These are phyloP conservation scores for Solanum pennellii DNA, from an alignment of 257 asterid species.

Conservation along the genomic window DNA sequence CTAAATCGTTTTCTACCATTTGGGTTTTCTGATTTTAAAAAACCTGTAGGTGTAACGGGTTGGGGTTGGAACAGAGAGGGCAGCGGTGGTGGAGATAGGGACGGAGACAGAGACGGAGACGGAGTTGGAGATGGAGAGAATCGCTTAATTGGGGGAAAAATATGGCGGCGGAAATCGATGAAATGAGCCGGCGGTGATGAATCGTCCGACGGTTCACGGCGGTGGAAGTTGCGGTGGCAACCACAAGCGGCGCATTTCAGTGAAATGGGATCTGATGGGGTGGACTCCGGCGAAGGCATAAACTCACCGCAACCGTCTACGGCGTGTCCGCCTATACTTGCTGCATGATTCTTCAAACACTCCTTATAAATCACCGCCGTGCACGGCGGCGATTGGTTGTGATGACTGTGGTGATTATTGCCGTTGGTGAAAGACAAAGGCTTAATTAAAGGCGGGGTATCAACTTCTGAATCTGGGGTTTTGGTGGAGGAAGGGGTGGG, in stretches of 20 bases:
- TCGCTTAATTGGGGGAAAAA: background rate
- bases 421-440: background rate
- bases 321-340: conserved; percentile 15
- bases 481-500: conserved; percentile 1
- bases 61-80: background rate
- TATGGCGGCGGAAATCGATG: conserved; percentile 3
- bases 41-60: conserved; percentile 1
- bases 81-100: background rate
- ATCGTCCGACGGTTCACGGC: conserved; percentile 4
- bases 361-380: background rate
- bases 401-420: background rate
- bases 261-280: conserved; percentile 3
- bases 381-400: background rate
- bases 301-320: conserved; percentile 22
- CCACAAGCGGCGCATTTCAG: conserved; percentile 15
- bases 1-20: conserved; percentile 10
- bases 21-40: background rate
- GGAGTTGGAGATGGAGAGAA: background rate
- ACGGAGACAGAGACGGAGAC: background rate
- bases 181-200: background rate
- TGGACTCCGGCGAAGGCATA: conserved; percentile 4
- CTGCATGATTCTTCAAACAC: conserved; percentile 20
- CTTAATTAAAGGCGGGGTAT: conserved; percentile 7
- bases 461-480: conserved; percentile 3
- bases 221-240: conserved; percentile 26